phyloP scores from a whole-genome alignment of 2,329 filamentous ascomycete genomes.

The Graphilbum fragrans region DNA sequence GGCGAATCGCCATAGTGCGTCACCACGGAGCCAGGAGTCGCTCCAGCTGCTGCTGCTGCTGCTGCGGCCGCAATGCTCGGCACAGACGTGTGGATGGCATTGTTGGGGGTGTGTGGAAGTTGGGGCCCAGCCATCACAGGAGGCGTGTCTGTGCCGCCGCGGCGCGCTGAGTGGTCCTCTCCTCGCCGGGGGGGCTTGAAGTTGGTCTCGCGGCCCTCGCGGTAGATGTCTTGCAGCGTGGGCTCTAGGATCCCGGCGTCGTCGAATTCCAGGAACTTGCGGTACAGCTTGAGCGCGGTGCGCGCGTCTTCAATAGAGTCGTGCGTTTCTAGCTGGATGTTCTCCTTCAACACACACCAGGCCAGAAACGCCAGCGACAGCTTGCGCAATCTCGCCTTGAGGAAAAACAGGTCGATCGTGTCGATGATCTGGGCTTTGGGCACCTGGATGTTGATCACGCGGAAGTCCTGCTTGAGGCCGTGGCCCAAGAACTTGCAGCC shows the following conservation, averaged over 20 bases:
- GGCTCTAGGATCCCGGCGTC: slow-evolving; percentile 74
- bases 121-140: slow-evolving; percentile 22
- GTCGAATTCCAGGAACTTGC: slow-evolving; percentile 80
- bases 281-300: slow-evolving; percentile 77
- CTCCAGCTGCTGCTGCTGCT: neutral
- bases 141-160: slow-evolving; percentile 35
- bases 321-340: slow-evolving; percentile 85
- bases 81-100: neutral
- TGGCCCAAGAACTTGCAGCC: slow-evolving; percentile 92
- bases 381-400: slow-evolving; percentile 69
- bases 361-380: slow-evolving; percentile 84
- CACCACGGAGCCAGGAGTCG: neutral
- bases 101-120: neutral
- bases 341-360: slow-evolving; percentile 82
- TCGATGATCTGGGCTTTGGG: slow-evolving; percentile 85
- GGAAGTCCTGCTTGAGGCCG: slow-evolving; percentile 87
- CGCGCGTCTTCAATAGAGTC: slow-evolving; percentile 92
- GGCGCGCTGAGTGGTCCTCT: slow-evolving; percentile 23
- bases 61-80: no score
- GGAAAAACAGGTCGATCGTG: slow-evolving; percentile 84
- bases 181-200: slow-evolving; percentile 38
- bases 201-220: slow-evolving; percentile 29
- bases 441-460: slow-evolving; percentile 95
- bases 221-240: slow-evolving; percentile 81
- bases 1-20: no score